Evolutionary conservation across 805 yeast species (phyloP), one percentile per base, ranked within the genome.

Genomic region (Metschnikowia dekortorum): DNA sequence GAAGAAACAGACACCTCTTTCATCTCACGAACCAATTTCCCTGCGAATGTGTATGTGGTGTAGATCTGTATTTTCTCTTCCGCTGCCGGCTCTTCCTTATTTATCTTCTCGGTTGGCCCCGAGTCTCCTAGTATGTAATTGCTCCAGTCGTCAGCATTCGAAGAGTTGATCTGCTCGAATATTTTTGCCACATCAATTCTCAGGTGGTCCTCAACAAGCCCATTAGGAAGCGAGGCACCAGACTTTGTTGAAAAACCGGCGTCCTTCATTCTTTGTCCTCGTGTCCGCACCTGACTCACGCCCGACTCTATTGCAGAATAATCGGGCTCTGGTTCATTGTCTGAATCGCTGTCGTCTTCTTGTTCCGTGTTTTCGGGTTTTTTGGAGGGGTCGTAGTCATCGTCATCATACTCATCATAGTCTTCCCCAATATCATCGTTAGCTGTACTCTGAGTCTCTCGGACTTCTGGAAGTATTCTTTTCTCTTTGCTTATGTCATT

Each of bases 21-120:
- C 52, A 84, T 84, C 61, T 91, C 96, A 0, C 85, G 80, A 1
- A 86, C 75, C 2, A 82, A 73, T 59, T 87, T 87, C 6, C 97
- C 97, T 0, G 99, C 98, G 75, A 89, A 92, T 50, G 87, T 86
- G 63, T 88, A 92, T 2, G 84, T 80, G 54, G 94, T 76, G 52
- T 80, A 83, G 50, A 92, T 90, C 58, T 82, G 80, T 49, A 92
- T 79, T 62, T 77, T 77, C 46, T 53, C 40, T 40, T 53, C 54
- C 30, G 30, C 40, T 14, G 31, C 43, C 13, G 18, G 36, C 26
- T 34, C 40, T n/a, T 16, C 42, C 31, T 35, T 18, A 16, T 32
- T 35, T 14, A 29, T 31, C 28, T 31, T n/a, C 39, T 40, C 46
- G 50, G 26, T 29, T 11, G 46, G 46, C 38, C 36, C 34, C 65